phyloP scores from a whole-genome alignment of 2,329 filamentous ascomycete genomes.

The Canariomyces notabilis region DNA sequence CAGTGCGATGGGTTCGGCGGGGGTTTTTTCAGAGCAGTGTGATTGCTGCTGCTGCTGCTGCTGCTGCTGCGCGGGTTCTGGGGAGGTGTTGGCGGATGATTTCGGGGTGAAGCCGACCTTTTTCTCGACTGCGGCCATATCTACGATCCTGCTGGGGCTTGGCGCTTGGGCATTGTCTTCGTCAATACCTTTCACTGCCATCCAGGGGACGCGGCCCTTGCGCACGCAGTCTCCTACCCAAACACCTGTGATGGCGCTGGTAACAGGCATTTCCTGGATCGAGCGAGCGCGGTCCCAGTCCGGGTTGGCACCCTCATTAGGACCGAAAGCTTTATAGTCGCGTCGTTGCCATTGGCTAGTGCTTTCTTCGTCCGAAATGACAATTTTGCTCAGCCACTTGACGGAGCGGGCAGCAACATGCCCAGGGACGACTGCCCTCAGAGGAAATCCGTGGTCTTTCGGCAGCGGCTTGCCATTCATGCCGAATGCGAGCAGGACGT shows the following conservation, averaged over 20 bases:
- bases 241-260: conserved; percentile 57
- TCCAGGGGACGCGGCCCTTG: conserved; percentile 19
- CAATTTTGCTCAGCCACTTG: conserved; percentile 63
- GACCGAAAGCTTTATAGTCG: conserved; percentile 66
- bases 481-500: conserved; percentile 60
- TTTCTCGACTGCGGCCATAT: conserved; percentile 20
- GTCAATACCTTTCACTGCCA: not conserved
- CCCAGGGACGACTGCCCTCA: conserved; percentile 59
- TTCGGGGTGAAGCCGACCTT: conserved; percentile 20
- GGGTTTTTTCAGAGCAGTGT: conserved; percentile 7
- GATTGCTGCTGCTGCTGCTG: no score
- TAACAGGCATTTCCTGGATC: conserved; percentile 66
- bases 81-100: not conserved
- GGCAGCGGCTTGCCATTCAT: conserved; percentile 64
- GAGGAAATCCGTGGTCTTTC: conserved; percentile 61
- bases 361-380: conserved; percentile 62
- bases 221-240: conserved; percentile 37
- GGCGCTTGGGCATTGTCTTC: not conserved
- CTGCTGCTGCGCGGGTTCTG: not conserved
- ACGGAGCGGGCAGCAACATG: conserved; percentile 63
- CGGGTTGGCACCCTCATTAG: conserved; percentile 52
- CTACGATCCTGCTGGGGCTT: conserved; percentile 12
- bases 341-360: conserved; percentile 59
- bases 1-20: conserved; percentile 35
- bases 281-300: conserved; percentile 59